A percentile compares a stretch with the other conserved stretches of the same genome.
Conservation (phyloP, 2,329 filamentous ascomycete genomes). For the Aspergillus bombycis region DNA sequence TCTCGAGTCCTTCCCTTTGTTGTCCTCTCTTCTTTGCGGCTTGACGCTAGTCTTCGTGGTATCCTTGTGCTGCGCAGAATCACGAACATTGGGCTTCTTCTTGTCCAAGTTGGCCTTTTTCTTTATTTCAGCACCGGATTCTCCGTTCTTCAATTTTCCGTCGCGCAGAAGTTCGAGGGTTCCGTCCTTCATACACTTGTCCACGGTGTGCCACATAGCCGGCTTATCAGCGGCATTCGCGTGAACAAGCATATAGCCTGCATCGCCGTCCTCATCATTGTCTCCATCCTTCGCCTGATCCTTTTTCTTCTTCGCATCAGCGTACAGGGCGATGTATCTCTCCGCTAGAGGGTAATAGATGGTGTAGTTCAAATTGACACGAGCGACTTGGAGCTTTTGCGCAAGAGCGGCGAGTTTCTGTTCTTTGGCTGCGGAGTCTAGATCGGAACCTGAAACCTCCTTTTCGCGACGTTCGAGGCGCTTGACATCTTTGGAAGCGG, state of each 20-base stretch:
- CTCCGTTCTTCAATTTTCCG: slow-evolving; percentile 36
- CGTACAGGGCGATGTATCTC: slow-evolving; percentile 62
- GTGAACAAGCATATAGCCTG: slow-evolving; percentile 22
- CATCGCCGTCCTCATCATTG: slow-evolving; percentile 22
- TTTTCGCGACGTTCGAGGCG: slow-evolving; percentile 43
- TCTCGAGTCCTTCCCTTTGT: slow-evolving; percentile 12
- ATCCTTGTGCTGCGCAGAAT: neutral
- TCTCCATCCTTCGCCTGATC: slow-evolving; percentile 16
- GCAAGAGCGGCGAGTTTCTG: slow-evolving; percentile 30
- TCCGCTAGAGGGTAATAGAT: slow-evolving; percentile 63
- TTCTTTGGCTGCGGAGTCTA: slow-evolving; percentile 29
- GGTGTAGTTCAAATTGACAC: slow-evolving; percentile 65
- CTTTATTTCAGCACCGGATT: slow-evolving; percentile 6
- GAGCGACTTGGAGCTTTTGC: slow-evolving; percentile 49
- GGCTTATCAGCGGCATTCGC: slow-evolving; percentile 34
- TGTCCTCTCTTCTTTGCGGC: slow-evolving; percentile 9
- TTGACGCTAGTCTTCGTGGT: slow-evolving; percentile 10
- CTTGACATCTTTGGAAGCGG: slow-evolving; percentile 44
- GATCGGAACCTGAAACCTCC: slow-evolving; percentile 34
- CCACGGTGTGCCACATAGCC: slow-evolving; percentile 49
- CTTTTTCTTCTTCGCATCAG: slow-evolving; percentile 38
- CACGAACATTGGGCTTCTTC: slow-evolving; percentile 10
- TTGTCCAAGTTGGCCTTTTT: slow-evolving; percentile 14
- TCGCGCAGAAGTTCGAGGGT: slow-evolving; percentile 47
- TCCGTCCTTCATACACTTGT: slow-evolving; percentile 47